Conservation (phyloP, 2,329 filamentous ascomycete species). For the Tolypocladium tropicale region DNA sequence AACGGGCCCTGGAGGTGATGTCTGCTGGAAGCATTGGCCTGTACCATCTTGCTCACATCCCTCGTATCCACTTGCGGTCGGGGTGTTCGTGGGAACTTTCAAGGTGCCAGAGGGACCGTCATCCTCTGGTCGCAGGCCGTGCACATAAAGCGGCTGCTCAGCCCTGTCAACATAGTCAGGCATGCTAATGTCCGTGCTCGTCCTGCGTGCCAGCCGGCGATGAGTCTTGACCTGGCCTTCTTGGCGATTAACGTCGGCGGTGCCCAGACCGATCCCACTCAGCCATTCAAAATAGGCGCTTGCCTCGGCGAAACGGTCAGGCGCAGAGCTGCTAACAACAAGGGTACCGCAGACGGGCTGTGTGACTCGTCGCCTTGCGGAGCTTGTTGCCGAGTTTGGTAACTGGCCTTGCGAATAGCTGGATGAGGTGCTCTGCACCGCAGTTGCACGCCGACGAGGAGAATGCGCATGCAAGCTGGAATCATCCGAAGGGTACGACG, state of each 20-base stretch:
- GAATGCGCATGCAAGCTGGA: conserved; percentile 54
- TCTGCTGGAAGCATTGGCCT: neutral
- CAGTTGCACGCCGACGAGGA: conserved; percentile 31
- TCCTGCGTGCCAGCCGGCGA: conserved; percentile 12
- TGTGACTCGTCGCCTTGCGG: conserved; percentile 4
- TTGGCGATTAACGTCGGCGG: conserved; percentile 2
- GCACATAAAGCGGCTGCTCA: conserved; percentile 5
- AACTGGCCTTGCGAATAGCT: neutral
- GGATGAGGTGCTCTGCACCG: neutral
- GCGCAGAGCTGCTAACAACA: neutral
- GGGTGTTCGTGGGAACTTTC: conserved; percentile 33
- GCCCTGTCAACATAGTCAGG: conserved; percentile 23
- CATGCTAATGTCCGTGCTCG: conserved; percentile 31
- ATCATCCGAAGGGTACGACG: conserved; percentile 31
- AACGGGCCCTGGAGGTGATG: neutral
- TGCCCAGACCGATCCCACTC: conserved; percentile 8
- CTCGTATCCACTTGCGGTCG: conserved; percentile 16
- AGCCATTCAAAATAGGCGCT: conserved; percentile 19
- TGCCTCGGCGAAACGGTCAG: conserved; percentile 12
- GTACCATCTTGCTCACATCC: conserved; percentile 10
- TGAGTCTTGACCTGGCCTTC: conserved; percentile 1
- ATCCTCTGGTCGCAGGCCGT: conserved; percentile 21
- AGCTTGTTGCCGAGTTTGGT: neutral
- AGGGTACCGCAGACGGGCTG: conserved; percentile 5
- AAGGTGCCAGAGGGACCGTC: conserved; percentile 12